Evolutionary conservation across 1,139 yeast species (phyloP), one percentile per base, ranked within the genome.

Genomic region (Suhomyces bokatorum): DNA sequence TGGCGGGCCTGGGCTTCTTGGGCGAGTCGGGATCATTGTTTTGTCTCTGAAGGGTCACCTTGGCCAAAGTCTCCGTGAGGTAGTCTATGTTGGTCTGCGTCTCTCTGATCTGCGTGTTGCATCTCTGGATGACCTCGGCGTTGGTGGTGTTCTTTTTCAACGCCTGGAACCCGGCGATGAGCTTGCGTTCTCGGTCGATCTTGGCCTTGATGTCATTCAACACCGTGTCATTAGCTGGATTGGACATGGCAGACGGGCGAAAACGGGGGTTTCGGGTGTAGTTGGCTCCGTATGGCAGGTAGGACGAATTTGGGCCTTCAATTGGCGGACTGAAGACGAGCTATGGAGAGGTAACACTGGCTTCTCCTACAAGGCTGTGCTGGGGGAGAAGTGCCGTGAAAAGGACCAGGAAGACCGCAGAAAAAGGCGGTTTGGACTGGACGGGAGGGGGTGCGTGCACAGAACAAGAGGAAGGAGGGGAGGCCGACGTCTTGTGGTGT

Each of bases 31-130:
- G 48, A 14, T 43, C 43, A 26, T 39, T 30, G 37, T 40, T 42
- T 32, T 40, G 37, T 35, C 42, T 46, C 47, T 72, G 70, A 37
- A 80, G 52, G 45, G 77, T 75, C 44, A 90, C 69, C 54, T 87
- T 87, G 40, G 77, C 73, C 58, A 93, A 72, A 7, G 93, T 84
- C 47, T 87, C 88, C 58, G 85, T 87, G 51, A 93, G 76, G 57
- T 91, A 93, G 55, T 88, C 93, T 53, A 93, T 87, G 66, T 91
- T 91, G 52, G 88, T 83, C 59, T 89, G 91, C 2, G 97, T 91
- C 58, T 93, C 98, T 51, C 95, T 75, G 55, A 93, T 90, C 58
- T 85, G 89, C 31, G 91, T 83, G 65, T 89, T 91, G 71, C 98
- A 91, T 62, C 87, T 82, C 60, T 89, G 96, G 56, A 91, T 90